Evolutionary conservation across 805 yeast genomes (phyloP).

Genomic region (Sungouiella blattae): DNA sequence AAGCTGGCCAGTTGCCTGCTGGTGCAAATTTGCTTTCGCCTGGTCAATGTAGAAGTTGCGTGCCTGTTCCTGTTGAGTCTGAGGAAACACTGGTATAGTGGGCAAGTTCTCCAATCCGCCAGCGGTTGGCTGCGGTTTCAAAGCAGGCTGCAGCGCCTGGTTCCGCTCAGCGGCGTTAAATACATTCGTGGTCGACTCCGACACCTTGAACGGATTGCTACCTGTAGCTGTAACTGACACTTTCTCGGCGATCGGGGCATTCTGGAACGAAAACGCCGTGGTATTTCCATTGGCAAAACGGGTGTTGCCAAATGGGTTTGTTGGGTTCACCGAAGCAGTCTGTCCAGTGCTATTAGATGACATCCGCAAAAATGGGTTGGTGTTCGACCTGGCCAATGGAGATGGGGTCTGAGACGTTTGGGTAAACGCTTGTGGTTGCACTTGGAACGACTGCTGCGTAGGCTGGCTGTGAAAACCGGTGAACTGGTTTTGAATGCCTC

Average conservation of each 20-base stretch:
- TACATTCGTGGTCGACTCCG: constrained; percentile 31
- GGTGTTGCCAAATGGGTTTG: constrained; percentile 47
- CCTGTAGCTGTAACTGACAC: constrained; percentile 45
- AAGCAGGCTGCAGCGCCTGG: constrained; percentile 19
- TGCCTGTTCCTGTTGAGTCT: constrained; percentile 42
- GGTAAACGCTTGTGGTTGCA: too few species aligned
- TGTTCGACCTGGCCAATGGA: too few species aligned
- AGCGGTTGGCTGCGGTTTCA: constrained; percentile 58
- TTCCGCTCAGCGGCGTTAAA: constrained; percentile 23
- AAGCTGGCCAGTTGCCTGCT: constrained; percentile 11
- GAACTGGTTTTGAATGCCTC: too few species aligned
- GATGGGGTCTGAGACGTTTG: too few species aligned
- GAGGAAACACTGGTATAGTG: constrained; percentile 67
- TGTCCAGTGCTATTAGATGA: too few species aligned
- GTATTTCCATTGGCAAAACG: constrained; percentile 28
- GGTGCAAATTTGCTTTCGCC: constrained; percentile 28
- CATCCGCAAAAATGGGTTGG: constrained; percentile 1
- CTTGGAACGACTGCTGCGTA: neutral
- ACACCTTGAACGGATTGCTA: constrained; percentile 57
- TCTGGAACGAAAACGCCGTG: constrained; percentile 14
- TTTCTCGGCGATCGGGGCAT: constrained; percentile 7
- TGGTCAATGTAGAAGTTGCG: constrained; percentile 32
- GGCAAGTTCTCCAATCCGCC: constrained; percentile 70
- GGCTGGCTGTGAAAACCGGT: neutral
- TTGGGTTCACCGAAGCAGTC: constrained; percentile 20